A percentile compares a stretch with the other conserved stretches of the same genome.
Conservation (phyloP, 495 filamentous ascomycete genomes). For the Friedmanniomyces simplex region DNA sequence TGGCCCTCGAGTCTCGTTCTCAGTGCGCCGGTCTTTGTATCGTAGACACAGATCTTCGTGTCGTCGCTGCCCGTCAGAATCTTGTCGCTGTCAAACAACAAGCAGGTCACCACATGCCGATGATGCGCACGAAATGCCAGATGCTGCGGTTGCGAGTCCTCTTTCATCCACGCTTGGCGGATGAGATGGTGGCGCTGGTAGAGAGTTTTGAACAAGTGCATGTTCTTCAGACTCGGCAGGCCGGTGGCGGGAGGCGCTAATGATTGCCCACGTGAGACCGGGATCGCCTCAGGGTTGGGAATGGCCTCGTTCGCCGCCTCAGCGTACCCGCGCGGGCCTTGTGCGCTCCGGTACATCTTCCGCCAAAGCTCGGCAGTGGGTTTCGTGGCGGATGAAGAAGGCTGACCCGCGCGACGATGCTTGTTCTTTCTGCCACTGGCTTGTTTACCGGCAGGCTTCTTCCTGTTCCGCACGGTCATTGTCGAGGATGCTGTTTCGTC, state of each 20-base stretch:
- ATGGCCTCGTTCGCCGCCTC: conserved; percentile 70
- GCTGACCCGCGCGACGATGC: conserved; percentile 40
- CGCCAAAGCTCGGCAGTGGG: conserved; percentile 36
- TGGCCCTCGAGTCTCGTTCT: conserved; percentile 78
- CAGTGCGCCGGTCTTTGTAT: conserved; percentile 85
- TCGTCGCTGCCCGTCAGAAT: conserved; percentile 97
- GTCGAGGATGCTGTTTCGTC: conserved; percentile 11
- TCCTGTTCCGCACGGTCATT: conserved; percentile 35
- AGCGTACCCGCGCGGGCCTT: conserved; percentile 80
- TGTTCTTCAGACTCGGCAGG: conserved; percentile 60
- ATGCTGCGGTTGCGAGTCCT: conserved; percentile 77
- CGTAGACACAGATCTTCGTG: conserved; percentile 95
- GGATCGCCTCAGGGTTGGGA: conserved; percentile 49
- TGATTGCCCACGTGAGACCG: neutral
- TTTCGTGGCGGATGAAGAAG: conserved; percentile 18
- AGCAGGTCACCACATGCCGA: conserved; percentile 90
- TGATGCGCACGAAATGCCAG: conserved; percentile 94
- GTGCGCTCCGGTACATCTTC: conserved; percentile 38
- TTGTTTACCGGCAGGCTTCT: conserved; percentile 43
- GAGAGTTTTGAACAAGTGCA: conserved; percentile 93
- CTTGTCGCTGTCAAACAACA: conserved; percentile 96
- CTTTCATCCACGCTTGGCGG: conserved; percentile 78
- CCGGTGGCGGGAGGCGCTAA: conserved; percentile 44
- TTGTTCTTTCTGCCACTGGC: conserved; percentile 27
- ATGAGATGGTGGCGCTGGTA: conserved; percentile 88